Evolutionary conservation across 805 yeast species (phyloP), one percentile per base, ranked within the genome.

Genomic region (Kregervanrija pseudodelftensis): DNA sequence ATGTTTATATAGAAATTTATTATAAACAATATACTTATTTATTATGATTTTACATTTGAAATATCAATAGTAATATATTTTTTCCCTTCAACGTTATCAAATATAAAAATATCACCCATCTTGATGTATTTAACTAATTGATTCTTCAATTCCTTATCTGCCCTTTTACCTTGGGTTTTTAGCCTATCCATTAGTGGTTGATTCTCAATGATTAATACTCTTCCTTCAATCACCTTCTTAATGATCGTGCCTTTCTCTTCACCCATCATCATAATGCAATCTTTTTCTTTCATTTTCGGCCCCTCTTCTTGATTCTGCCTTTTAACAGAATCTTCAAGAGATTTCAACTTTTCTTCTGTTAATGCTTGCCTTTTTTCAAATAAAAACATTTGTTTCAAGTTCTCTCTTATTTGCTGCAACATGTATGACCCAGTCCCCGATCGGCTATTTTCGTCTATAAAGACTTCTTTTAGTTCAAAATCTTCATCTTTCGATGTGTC

Each of bases 21-120:
- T 28, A 22, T 38, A 33, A 30, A 15, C 42, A 33, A 12, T 9
- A 14, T 35, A 14, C 3, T 31, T 31, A 12, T 12, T n/a, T 11
- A 36, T 12, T 11, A 10, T 10, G 11, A 11, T 38, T 34, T 11
- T 10, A 10, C n/a, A 12, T 46, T 53, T 8, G 54, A 32, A 4
- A 55, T 49, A 49, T 54, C 56, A 28, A 57, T 41, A 15, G 58
- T 52, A 37, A 56, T 48, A 39, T 52, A 53, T 17, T 46, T 45
- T 10, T 51, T 44, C 5, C 55, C 57, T 33, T 49, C 46, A 37
- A 43, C 42, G 31, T 43, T 55, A 33, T 42, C 46, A 41, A 43
- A 53, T 14, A 49, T 43, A 37, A 43, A 50, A 13, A 54, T 45
- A 10, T 44, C 43, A 5, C 61, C 59, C 15, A 39, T 33, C 39